Evolutionary conservation across 2,329 filamentous ascomycete genomes (phyloP), one percentile per base, ranked within the genome.

Genomic region (Thelonectria blattea): DNA sequence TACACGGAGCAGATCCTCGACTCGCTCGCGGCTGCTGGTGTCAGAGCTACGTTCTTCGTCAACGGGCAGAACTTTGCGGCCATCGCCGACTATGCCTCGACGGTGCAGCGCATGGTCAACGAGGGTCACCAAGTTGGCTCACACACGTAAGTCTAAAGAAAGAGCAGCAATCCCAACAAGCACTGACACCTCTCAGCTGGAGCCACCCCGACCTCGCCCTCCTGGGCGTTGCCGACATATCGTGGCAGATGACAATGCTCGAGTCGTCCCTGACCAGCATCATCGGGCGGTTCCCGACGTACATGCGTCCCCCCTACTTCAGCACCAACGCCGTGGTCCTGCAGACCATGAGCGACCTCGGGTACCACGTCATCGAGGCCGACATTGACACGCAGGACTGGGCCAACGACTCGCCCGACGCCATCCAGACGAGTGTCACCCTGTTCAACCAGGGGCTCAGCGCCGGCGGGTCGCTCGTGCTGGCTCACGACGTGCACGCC

Each of bases 351-450:
- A 71, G 65, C 24, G 63, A 58, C 42, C 64, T 85, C 9, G 79
- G 79, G 42, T 85, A 85, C 72, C 80, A 84, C 64, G 72, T 84
- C 65, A 78, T 80, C 59, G 82, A 83, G 70, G 83, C 83, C 67
- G 80, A 84, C 67, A 74, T 86, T 39, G 84, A 86, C 70, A 86
- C 84, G 18, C 78, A 83, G 51, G 83, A 86, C 71, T 85, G 83
- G 69, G 78, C 77, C 63, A 79, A 77, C 60, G 64, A 66, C 45
- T 58, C 62, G 24, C 64, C 64, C 27, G 62, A 54, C 56, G 64
- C 65, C 61, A 62, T 64, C 37, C 46, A 56, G 42, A 65, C 39
- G 32, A 65, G 64, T 17, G 58, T 66, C 8, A 34, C 56, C 10
- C 20, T 52, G 43, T 75, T 83, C 61, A 66, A 63, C 11, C 59